Percentiles rank a stretch among this genome's conserved stretches.
phyloP scores from a whole-genome alignment of 2,329 filamentous ascomycete species.

The Talaromyces sp. region DNA sequence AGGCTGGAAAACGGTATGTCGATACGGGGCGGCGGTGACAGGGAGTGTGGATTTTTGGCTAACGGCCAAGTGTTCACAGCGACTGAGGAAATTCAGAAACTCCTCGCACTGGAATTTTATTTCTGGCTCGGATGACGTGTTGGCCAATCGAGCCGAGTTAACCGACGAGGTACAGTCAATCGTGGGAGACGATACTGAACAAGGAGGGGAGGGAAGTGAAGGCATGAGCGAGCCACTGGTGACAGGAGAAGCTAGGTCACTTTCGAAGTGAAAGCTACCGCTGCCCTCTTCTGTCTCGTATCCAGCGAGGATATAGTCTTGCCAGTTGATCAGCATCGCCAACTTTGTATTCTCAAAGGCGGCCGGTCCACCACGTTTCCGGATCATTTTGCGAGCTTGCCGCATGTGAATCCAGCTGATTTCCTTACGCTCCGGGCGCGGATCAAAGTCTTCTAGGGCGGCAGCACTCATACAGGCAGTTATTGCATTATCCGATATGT shows the following conservation, averaged over 20 bases:
- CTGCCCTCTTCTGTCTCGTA: conserved; percentile 31
- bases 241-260: conserved; percentile 12
- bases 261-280: conserved; percentile 32
- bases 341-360: conserved; percentile 33
- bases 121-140: conserved; percentile 25
- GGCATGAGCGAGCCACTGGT: conserved; percentile 10
- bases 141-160: background rate
- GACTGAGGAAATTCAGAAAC: conserved; percentile 35
- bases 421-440: conserved; percentile 32
- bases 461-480: conserved; percentile 37
- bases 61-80: conserved; percentile 33
- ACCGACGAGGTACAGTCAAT: conserved; percentile 10
- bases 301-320: conserved; percentile 37
- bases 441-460: conserved; percentile 37
- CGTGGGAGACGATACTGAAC: conserved; percentile 7
- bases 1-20: conserved; percentile 26
- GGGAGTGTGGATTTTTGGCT: conserved; percentile 21
- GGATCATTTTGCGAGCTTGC: conserved; percentile 34
- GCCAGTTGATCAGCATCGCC: conserved; percentile 40
- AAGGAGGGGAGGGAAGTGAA: conserved; percentile 19
- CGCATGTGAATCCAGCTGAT: conserved; percentile 39
- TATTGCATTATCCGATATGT: conserved; percentile 35
- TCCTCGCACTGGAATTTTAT: conserved; percentile 32
- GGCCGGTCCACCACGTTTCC: conserved; percentile 31
- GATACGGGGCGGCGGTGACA: conserved; percentile 15